phyloP scores from a whole-genome alignment of 2,329 filamentous ascomycete species.

The Aureobasidium namibiae region DNA sequence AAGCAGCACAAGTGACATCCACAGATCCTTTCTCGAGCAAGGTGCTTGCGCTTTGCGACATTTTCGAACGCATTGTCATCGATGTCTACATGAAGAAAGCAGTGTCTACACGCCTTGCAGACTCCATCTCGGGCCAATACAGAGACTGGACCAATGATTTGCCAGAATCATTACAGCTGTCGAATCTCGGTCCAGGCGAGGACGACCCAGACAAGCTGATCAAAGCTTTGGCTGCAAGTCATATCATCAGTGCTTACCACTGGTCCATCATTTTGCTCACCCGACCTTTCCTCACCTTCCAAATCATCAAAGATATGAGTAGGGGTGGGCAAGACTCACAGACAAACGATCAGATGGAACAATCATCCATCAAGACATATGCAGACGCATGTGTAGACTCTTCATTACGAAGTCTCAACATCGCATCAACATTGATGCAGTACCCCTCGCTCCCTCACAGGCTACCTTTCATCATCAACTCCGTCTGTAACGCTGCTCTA shows the following conservation, averaged over 20 bases:
- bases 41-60: slow-evolving; percentile 35
- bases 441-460: slow-evolving; percentile 7
- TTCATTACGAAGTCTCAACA: neutral
- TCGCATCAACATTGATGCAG: neutral
- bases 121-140: slow-evolving; percentile 32
- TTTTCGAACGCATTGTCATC: slow-evolving; percentile 40
- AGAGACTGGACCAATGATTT: slow-evolving; percentile 34
- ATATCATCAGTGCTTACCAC: slow-evolving; percentile 44
- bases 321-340: slow-evolving; percentile 14
- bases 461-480: slow-evolving; percentile 11
- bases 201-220: slow-evolving; percentile 17
- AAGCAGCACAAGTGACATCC: neutral
- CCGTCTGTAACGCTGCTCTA: slow-evolving; percentile 18
- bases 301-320: slow-evolving; percentile 21
- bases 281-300: slow-evolving; percentile 45
- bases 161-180: slow-evolving; percentile 22
- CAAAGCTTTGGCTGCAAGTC: slow-evolving; percentile 38
- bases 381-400: slow-evolving; percentile 14
- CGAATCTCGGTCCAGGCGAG: neutral
- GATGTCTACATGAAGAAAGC: slow-evolving; percentile 38
- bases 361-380: slow-evolving; percentile 10
- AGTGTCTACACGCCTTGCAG: slow-evolving; percentile 33
- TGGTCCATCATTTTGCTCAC: slow-evolving; percentile 47
- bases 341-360: slow-evolving; percentile 15
- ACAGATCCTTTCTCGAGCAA: slow-evolving; percentile 23